Base-by-base conservation (phyloP, 2,329 filamentous ascomycete species). In the Dactylellina haptotyla region DNA sequence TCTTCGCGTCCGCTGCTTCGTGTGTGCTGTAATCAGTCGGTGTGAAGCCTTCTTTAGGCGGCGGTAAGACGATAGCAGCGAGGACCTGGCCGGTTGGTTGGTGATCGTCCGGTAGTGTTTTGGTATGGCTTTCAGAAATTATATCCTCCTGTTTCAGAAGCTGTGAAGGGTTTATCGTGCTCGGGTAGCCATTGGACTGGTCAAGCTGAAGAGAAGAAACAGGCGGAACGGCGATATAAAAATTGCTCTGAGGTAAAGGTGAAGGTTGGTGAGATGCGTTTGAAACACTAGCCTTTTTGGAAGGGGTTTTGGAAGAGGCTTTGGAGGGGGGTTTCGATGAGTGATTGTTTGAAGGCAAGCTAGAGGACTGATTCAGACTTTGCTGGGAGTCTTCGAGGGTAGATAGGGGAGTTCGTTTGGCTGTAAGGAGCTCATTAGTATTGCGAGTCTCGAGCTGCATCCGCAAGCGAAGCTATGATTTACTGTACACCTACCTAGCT, bases 21-120 rank as follows among this genome's bases (percentile, higher is more conserved):
- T 73, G 69, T 0, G 61, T 65, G 0, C 28, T 37, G 10, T 73
- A 73, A 18, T 73, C 69, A 6, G 61, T 18, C 2, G 69, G 69
- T 0, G 61, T 50, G n/a, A 73, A 66, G 3, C 56, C 69, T 45
- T 61, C 53, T n/a, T 62, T 66, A 1, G 75, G 75, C n/a, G 71
- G 69, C n/a, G 76, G 76, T n/a, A 77, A 75, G 23, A 77, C 75
- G 3, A 78, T 69, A 18, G 75, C 76, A 8, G 76, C 73, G 14
- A 76, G 54, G 9, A 73, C 54, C 51, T 73, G 51, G 10, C 69
- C 69, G 20, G 61, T 62, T 3, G 69, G 61, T 34, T 73, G 45
- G 28, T 61, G 67, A 10, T 73, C 69, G 1, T 37, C 16, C 12
- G 61, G 39, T 10, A 57, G 6, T 18, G 54, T 1, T 48, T 66